Evolutionary conservation across 2,329 filamentous ascomycete genomes (phyloP), one percentile per base, ranked within the genome.

Genomic region (Xylariomycetidae sp.): DNA sequence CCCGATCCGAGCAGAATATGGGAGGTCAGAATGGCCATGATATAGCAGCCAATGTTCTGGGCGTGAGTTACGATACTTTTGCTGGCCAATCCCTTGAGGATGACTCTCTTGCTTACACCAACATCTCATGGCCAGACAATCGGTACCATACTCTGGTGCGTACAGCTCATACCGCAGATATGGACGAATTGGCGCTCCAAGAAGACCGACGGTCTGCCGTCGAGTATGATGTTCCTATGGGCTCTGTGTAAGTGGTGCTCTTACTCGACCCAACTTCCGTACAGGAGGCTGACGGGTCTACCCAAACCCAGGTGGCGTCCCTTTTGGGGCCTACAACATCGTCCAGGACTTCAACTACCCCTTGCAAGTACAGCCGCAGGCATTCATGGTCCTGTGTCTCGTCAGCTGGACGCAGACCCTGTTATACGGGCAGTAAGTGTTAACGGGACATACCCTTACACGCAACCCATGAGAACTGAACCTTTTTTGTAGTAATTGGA

Each of bases 191-290:
- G 73, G 68, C 63, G 66, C 14, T 67, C 61, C 10, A 80, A 82
- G 49, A 69, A 66, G 39, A 81, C 77, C 0, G 75, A 80, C 25
- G 78, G 78, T 3, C 57, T 82, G 3, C 77, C 77, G 0, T 66
- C 64, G 0, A 46, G 57, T 14, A 82, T 82, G 77, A 71, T 81
- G 63, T 72, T 81, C 41, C 54, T 81, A 1, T 82, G 77, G 77
- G 75, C 72, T n/a, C 49, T 67, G 19, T 76, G 74, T 69, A 52
- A 43, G 57, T 37, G 15, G 10, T 20, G 16, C 3, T 6, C 3
- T 20, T 20, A 15, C 6, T 12, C n/a, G 12, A 12, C 8, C 12
- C 9, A 20, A 17, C 6, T 30, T n/a, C 11, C 15, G 12, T 11
- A 12, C 5, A 6, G 6, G 31, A n/a, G 11, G 15, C 11, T 26